phyloP scores from a whole-genome alignment of 2,329 filamentous ascomycete species.

The Myriosclerotinia duriaeana region DNA sequence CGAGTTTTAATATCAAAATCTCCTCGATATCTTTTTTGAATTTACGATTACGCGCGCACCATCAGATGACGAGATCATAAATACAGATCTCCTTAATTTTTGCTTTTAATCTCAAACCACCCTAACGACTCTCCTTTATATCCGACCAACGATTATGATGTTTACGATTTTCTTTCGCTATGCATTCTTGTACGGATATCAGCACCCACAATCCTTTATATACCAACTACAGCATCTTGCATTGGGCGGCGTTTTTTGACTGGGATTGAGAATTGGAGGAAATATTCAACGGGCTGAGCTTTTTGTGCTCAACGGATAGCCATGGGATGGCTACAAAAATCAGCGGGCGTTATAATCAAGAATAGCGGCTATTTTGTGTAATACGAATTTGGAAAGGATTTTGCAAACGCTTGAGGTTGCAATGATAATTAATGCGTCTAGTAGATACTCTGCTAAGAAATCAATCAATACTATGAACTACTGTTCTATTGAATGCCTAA shows the following conservation, averaged over 20 bases:
- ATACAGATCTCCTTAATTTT: conserved; percentile 28
- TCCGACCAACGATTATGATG: conserved; percentile 34
- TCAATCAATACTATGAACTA: not conserved
- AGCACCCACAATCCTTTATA: conserved; percentile 34
- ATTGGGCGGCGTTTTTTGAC: conserved; percentile 34
- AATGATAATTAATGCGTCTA: conserved; percentile 14
- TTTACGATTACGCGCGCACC: conserved; percentile 15
- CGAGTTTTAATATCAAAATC: conserved; percentile 34
- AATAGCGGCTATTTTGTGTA: conserved; percentile 24
- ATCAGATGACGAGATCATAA: conserved; percentile 19
- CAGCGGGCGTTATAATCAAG: conserved; percentile 20
- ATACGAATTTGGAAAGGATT: conserved; percentile 2
- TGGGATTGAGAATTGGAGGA: conserved; percentile 20
- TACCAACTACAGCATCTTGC: conserved; percentile 34
- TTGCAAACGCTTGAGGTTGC: conserved; percentile 15
- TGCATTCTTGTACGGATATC: conserved; percentile 40
- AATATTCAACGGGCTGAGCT: conserved; percentile 26
- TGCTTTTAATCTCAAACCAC: conserved; percentile 28
- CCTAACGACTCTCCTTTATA: conserved; percentile 33
- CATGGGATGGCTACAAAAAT: conserved; percentile 23
- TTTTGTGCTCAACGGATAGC: conserved; percentile 9
- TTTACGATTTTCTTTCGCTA: conserved; percentile 36
- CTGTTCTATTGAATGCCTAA: not conserved
- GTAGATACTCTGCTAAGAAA: not conserved
- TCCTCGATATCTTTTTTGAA: conserved; percentile 25